Percentiles rank a stretch among this genome's conserved stretches.
phyloP scores from a whole-genome alignment of 2,329 filamentous ascomycete genomes.

The Fusarium kyushuense region DNA sequence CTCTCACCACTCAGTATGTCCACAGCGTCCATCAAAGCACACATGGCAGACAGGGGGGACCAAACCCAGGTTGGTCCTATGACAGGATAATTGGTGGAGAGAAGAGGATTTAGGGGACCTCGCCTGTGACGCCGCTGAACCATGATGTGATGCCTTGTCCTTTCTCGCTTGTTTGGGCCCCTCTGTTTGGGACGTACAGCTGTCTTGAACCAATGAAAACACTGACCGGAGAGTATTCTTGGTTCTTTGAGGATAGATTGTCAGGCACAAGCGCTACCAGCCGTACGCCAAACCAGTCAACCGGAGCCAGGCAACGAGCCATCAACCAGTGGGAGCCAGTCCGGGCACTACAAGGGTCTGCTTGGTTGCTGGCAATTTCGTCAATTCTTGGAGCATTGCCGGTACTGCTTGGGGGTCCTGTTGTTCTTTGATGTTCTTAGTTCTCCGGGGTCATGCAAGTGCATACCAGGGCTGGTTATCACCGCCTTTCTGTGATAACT shows the following conservation, averaged over 20 bases:
- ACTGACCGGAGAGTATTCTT: conserved; percentile 1
- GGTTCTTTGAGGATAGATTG: conserved; percentile 34
- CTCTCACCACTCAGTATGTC: conserved; percentile 1
- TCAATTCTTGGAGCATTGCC: conserved; percentile 4
- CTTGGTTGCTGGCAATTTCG: conserved; percentile 18
- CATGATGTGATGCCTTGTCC: conserved; percentile 23
- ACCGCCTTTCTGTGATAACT: conserved; percentile 15
- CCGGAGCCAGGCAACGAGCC: conserved; percentile 24
- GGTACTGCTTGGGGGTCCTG: conserved; percentile 7
- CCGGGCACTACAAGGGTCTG: conserved; percentile 19
- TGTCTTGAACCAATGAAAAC: conserved; percentile 11
- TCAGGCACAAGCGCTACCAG: conserved; percentile 37
- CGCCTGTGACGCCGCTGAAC: conserved; percentile 26
- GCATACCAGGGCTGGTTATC: conserved; percentile 15
- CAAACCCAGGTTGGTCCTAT: conserved; percentile 5
- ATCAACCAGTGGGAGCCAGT: conserved; percentile 26
- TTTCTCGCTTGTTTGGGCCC: conserved; percentile 29
- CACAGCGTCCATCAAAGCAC: conserved; percentile 8
- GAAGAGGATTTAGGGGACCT: conserved; percentile 25
- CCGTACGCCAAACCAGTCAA: conserved; percentile 38
- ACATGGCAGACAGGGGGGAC: conserved; percentile 32
- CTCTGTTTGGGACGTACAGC: conserved; percentile 4
- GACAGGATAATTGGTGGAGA: conserved; percentile 12
- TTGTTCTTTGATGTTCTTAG: conserved; percentile 20
- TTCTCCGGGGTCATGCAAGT: conserved; percentile 25